phyloP scores from a whole-genome alignment of 768 basidiomycete genomes.

The Leccinum subtestaceum region DNA sequence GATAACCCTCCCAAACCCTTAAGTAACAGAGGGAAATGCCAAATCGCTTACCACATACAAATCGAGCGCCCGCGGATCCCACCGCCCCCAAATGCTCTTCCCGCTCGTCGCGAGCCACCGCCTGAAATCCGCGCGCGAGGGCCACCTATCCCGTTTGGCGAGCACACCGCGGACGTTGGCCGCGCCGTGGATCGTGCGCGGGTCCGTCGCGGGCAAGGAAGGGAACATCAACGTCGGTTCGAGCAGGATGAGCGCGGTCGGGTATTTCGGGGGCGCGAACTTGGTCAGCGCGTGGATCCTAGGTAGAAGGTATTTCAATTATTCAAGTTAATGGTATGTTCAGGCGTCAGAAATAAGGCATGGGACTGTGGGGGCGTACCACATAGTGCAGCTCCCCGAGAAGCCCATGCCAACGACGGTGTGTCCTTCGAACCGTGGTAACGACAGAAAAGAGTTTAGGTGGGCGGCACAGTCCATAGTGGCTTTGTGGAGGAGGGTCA shows the following conservation, averaged over 20 bases:
- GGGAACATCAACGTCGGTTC: constrained; percentile 36
- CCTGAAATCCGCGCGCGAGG: constrained; percentile 18
- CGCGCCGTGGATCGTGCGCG: constrained; percentile 28
- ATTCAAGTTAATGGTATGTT: background rate
- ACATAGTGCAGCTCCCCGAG: constrained; percentile 30
- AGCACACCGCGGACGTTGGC: constrained; percentile 30
- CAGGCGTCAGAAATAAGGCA: background rate
- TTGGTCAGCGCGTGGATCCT: constrained; percentile 23
- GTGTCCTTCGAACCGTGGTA: constrained; percentile 24
- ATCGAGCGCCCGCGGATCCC: constrained; percentile 25
- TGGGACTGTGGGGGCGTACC: constrained; percentile 9
- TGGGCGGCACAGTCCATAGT: constrained; percentile 24
- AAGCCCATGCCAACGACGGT: constrained; percentile 26
- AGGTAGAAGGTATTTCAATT: background rate
- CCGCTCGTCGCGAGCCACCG: constrained; percentile 18
- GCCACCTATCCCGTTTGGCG: constrained; percentile 28
- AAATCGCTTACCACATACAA: constrained; percentile 22
- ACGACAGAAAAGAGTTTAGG: constrained; percentile 23
- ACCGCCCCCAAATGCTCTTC: constrained; percentile 21
- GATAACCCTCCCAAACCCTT: background rate
- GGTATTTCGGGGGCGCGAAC: constrained; percentile 9
- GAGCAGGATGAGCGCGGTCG: constrained; percentile 22
- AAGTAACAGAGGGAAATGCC: too few relatives aligned
- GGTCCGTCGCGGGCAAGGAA: constrained; percentile 24
- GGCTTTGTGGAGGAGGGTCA: constrained; percentile 8